phyloP scores from a whole-genome alignment of 208 protist species.

The Leishmania gerbilli region DNA sequence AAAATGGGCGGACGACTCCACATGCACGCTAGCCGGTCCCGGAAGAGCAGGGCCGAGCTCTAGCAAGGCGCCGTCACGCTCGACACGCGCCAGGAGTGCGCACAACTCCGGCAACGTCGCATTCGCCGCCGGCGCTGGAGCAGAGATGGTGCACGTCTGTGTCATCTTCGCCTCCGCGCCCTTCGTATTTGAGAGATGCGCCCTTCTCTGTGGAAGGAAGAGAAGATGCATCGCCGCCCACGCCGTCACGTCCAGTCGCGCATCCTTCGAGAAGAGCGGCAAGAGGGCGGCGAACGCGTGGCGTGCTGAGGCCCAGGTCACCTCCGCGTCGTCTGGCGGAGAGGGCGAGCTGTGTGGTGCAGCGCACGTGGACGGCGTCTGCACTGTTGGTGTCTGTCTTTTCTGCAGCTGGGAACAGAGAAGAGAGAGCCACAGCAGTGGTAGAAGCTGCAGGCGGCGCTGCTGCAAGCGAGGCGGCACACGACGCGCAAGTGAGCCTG shows the following conservation, averaged over 20 bases:
- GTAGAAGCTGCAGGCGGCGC: constrained; percentile 70
- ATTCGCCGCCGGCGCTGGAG: not conserved
- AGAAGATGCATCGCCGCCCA: constrained; percentile 35
- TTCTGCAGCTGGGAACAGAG: constrained; percentile 34
- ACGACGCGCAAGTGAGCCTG: not conserved
- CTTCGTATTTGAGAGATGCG: not conserved
- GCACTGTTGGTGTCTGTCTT: not conserved
- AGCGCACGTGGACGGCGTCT: not conserved
- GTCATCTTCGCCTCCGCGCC: too few species aligned
- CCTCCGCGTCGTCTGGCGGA: not conserved
- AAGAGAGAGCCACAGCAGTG: constrained; percentile 67
- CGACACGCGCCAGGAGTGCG: constrained; percentile 21
- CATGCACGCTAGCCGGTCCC: not conserved
- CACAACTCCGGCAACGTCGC: constrained; percentile 28
- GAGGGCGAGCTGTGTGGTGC: not conserved
- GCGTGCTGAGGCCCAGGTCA: constrained; percentile 34
- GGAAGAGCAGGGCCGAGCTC: constrained; percentile 16
- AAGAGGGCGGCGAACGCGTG: constrained; percentile 45
- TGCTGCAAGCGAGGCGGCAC: constrained; percentile 41
- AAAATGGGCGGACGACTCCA: not conserved
- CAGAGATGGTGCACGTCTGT: not conserved
- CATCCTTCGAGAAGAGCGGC: constrained; percentile 47
- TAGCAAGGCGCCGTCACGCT: constrained; percentile 13
- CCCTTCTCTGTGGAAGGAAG: constrained; percentile 9
- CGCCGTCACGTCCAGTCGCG: constrained; percentile 33